These are phyloP conservation scores for Myrica gale DNA, from an alignment of 306 rosid species.

Conservation along the genomic window DNA sequence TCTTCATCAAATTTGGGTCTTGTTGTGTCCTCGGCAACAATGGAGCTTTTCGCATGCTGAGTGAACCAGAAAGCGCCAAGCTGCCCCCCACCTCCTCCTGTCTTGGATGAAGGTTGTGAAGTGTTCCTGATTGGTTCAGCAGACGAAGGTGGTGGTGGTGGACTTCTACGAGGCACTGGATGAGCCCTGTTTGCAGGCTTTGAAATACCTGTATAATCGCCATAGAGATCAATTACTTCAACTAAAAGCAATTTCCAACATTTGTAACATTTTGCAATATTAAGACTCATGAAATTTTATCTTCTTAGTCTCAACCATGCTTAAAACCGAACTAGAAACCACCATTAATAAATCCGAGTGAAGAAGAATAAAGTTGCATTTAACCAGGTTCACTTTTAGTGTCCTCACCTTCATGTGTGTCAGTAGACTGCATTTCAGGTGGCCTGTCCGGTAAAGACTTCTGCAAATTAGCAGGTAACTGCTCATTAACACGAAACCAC, in stretches of 20 bases:
- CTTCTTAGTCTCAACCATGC: neutral
- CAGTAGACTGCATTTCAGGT: constrained; percentile 55
- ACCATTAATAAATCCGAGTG: neutral
- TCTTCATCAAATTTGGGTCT: constrained; percentile 69
- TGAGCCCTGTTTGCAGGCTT: constrained; percentile 48
- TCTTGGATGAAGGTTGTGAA: constrained; percentile 54
- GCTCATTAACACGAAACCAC: constrained; percentile 94
- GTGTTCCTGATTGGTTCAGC: constrained; percentile 56
- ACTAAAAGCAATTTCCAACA: constrained; percentile 15
- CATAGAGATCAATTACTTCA: constrained; percentile 14
- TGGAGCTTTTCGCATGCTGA: constrained; percentile 62
- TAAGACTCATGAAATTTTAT: neutral
- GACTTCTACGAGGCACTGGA: constrained; percentile 68
- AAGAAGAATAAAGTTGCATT: neutral
- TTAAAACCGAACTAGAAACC: neutral
- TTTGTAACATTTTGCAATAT: neutral
- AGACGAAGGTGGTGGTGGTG: constrained; percentile 74
- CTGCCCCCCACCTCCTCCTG: constrained; percentile 58
- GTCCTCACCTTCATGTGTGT: constrained; percentile 58
- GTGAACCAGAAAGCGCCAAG: constrained; percentile 96
- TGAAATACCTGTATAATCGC: constrained; percentile 53
- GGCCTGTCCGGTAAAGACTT: constrained; percentile 86
- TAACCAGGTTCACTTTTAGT: neutral
- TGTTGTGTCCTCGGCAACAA: constrained; percentile 43
- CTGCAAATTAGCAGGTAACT: constrained; percentile 71